Conservation (phyloP, 306 rosid species). For the Fragaria nilgerrensis region DNA sequence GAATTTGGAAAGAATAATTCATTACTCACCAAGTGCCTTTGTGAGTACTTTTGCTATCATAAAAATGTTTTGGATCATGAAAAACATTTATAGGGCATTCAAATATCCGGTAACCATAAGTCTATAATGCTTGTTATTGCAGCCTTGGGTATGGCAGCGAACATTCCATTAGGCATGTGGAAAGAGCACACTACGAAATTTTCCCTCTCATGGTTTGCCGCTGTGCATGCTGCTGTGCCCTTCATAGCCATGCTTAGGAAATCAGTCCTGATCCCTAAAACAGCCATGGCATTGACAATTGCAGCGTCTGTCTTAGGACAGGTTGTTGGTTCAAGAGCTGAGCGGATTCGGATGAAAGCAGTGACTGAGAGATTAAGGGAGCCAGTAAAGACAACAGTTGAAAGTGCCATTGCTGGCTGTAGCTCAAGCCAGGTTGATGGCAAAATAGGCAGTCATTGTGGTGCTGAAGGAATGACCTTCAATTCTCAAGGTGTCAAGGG, state of each 20-base stretch:
- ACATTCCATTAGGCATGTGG: conserved; percentile 84
- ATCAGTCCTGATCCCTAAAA: conserved; percentile 78
- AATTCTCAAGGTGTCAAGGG: neutral
- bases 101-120: neutral
- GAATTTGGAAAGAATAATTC: neutral
- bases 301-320: conserved; percentile 78
- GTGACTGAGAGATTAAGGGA: conserved; percentile 47
- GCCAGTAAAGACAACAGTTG: conserved; percentile 7
- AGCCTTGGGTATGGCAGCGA: conserved; percentile 75
- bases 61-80: neutral
- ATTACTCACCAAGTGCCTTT: neutral
- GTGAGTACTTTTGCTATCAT: neutral
- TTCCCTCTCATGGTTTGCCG: conserved; percentile 73
- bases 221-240: conserved; percentile 84
- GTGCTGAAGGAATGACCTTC: neutral
- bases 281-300: conserved; percentile 81
- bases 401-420: conserved; percentile 18
- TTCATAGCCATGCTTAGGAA: conserved; percentile 82
- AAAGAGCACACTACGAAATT: conserved; percentile 73
- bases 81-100: neutral
- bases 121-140: conserved; percentile 83
- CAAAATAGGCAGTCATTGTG: neutral
- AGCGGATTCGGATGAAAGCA: conserved; percentile 57
- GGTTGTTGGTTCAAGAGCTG: conserved; percentile 82
- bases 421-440: conserved; percentile 2